Evolutionary conservation across 2,329 filamentous ascomycete genomes (phyloP).

Genomic region (Aureobasidium sp.): DNA sequence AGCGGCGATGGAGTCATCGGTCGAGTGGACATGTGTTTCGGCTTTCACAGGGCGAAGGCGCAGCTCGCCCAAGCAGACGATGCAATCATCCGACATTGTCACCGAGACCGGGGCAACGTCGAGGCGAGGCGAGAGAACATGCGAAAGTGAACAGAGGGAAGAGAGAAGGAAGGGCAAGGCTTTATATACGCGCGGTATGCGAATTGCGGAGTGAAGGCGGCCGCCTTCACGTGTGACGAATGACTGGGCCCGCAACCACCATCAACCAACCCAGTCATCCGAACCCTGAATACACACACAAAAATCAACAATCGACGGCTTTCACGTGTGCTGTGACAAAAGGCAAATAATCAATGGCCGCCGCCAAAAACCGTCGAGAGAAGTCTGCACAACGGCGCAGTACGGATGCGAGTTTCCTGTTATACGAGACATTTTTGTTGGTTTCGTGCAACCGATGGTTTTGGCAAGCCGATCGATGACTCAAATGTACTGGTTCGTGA

Average conservation of each 20-base stretch:
- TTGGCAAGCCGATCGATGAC: not conserved
- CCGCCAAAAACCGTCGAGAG: not conserved
- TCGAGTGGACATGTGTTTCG: not conserved
- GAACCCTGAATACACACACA: not conserved
- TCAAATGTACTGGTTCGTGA: not conserved
- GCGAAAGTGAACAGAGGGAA: not conserved
- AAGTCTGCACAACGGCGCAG: not conserved
- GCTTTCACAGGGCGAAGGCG: conserved; percentile 33
- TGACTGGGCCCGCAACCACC: conserved; percentile 3
- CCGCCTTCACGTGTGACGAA: conserved; percentile 9
- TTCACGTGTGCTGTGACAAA: too few species aligned
- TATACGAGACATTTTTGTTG: not conserved
- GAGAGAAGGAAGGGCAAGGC: conserved; percentile 4
- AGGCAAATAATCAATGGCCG: too few species aligned
- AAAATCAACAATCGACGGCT: too few species aligned
- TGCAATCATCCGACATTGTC: conserved; percentile 60
- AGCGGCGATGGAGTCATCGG: not conserved
- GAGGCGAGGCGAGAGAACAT: conserved; percentile 11
- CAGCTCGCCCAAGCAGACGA: conserved; percentile 66
- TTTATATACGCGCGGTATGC: conserved; percentile 4
- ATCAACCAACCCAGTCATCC: not conserved
- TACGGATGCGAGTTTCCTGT: not conserved
- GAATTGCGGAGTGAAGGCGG: conserved; percentile 8
- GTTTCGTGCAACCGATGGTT: not conserved
- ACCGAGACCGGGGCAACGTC: conserved; percentile 10